Evolutionary conservation across 257 asterid genomes (phyloP), one percentile per base, ranked within the genome.

Genomic region (Fraxinus americana): DNA sequence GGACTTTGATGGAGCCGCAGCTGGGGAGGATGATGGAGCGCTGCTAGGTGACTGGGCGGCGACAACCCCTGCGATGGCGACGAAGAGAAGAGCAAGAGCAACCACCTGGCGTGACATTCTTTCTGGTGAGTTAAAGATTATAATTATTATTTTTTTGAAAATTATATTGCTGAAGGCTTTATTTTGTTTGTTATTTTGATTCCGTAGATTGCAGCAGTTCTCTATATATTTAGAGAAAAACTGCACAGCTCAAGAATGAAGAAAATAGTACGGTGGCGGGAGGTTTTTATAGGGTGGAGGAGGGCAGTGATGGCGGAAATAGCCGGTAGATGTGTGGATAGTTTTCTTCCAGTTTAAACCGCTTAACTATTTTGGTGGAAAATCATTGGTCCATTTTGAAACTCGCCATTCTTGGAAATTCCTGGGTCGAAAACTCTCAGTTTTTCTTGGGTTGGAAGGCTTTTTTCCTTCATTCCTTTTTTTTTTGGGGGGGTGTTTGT

Each of bases 91-190:
- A 35, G 90, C 91, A 41, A 91, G 82, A 17, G 80, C 86, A 66
- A 85, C 50, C 75, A 74, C 66, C 59, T 87, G 94, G 38, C 92
- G 92, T 13, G 89, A 93, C 97, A 92, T 92, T 82, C 80, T 85
- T 12, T 39, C 29, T 65, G 35, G 25, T 4, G 34, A 10, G 19
- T 25, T 21, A 8, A 61, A 30, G 3, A 7, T n/a, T n/a, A 0
- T 57, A 0, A 9, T 9, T 41, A 29, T 1, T 39, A 1, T 41
- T 41, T 6, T 39, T 17, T 19, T 1, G 0, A 2, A 19, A 57
- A 63, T 23, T 1, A 61, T 4, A 59, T 61, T 61, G 67, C 67
- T 23, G 67, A 21, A 23, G 67, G 67, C 13, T 61, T 23, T 61
- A 61, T 67, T 39, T 7, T 65, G 23, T 57, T 74, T 34, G 4